Conservation (phyloP, 1,139 yeast species). For the Yamadazyma conglobata region DNA sequence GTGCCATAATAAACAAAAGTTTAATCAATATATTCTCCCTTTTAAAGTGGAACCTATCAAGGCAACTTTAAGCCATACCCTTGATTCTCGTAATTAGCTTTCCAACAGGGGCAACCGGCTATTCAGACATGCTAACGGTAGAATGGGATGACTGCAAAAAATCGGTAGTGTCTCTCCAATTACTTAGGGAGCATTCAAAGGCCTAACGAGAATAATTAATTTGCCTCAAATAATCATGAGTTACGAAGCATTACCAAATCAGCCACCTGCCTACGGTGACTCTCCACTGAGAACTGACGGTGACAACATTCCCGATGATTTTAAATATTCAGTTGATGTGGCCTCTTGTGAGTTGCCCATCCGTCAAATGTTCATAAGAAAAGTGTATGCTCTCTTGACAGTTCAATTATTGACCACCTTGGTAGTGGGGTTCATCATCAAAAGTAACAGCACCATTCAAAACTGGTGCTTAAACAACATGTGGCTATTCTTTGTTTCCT, state of each 20-base stretch:
- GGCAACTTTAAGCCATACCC: too few relatives aligned
- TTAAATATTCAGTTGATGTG: slow-evolving; percentile 77
- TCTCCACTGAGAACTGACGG: slow-evolving; percentile 28
- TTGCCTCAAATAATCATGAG: too few relatives aligned
- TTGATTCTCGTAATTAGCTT: too few relatives aligned
- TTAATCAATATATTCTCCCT: too few relatives aligned
- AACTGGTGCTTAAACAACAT: slow-evolving; percentile 58
- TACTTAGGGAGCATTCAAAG: too few relatives aligned
- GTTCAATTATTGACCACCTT: slow-evolving; percentile 64
- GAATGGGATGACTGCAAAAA: too few relatives aligned
- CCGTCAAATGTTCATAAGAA: slow-evolving; percentile 72
- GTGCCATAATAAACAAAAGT: too few relatives aligned
- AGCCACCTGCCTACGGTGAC: slow-evolving; percentile 27
- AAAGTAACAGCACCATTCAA: slow-evolving; percentile 45
- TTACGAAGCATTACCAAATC: slow-evolving; percentile 12
- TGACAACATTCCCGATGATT: slow-evolving; percentile 67
- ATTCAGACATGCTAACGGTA: too few relatives aligned
- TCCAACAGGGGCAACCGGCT: too few relatives aligned
- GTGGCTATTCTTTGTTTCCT: slow-evolving; percentile 58
- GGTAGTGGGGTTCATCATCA: slow-evolving; percentile 54
- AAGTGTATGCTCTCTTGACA: slow-evolving; percentile 71
- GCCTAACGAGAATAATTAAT: too few relatives aligned
- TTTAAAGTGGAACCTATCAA: too few relatives aligned
- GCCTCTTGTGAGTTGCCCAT: slow-evolving; percentile 74
- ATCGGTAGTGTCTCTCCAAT: too few relatives aligned